A percentile compares a stretch with the other conserved stretches of the same genome.
These are phyloP conservation scores for Penicillium aurantiogriseum DNA, from an alignment of 2,329 filamentous ascomycete genomes.

Conservation along the genomic window DNA sequence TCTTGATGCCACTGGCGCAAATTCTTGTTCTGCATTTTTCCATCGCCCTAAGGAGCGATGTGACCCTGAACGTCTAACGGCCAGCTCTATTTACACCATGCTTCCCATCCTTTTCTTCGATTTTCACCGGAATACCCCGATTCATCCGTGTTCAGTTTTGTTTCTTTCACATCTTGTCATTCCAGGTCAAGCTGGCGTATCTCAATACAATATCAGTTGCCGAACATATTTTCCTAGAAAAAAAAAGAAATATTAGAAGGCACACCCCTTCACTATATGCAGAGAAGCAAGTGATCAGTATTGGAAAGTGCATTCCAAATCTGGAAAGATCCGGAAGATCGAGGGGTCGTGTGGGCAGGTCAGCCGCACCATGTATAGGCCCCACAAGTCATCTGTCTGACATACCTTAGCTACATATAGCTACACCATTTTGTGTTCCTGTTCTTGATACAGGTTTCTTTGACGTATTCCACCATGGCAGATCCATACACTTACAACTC, in stretches of 20 bases:
- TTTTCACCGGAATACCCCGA: conserved; percentile 33
- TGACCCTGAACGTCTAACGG: conserved; percentile 13
- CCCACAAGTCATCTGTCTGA: conserved; percentile 16
- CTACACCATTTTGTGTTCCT: neutral
- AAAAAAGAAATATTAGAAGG: neutral
- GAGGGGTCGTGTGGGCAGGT: conserved; percentile 28
- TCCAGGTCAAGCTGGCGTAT: conserved; percentile 15
- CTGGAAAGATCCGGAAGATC: neutral
- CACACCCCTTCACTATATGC: conserved; percentile 1
- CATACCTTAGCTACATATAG: neutral
- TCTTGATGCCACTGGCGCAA: conserved; percentile 12
- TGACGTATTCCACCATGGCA: conserved; percentile 44
- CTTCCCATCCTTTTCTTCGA: conserved; percentile 12
- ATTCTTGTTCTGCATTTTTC: conserved; percentile 2
- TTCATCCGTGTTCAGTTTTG: conserved; percentile 20
- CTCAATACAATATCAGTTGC: conserved; percentile 14
- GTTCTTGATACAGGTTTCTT: conserved; percentile 8
- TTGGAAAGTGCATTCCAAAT: conserved; percentile 17
- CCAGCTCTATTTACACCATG: conserved; percentile 9
- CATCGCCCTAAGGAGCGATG: conserved; percentile 8
- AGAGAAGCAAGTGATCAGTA: neutral
- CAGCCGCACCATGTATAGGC: conserved; percentile 24
- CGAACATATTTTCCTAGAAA: neutral
- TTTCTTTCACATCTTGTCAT: conserved; percentile 11
- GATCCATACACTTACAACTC: conserved; percentile 48